Conservation (phyloP, 1,139 yeast genomes). For the Blastobotrys proliferans region DNA sequence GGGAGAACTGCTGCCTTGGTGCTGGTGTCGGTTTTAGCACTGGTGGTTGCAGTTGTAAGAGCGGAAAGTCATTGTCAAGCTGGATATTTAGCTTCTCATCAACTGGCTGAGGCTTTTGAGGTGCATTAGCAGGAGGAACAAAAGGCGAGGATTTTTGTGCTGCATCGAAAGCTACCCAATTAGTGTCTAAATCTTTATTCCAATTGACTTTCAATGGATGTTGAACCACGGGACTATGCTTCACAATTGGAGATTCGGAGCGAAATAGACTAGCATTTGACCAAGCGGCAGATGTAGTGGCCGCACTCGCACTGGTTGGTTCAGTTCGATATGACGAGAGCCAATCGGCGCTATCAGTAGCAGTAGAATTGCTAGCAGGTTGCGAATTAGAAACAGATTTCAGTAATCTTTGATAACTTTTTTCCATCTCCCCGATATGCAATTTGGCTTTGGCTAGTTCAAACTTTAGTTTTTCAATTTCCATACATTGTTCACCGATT, state of each 20-base stretch:
- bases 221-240: no score
- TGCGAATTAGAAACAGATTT: neutral
- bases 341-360: neutral
- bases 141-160: neutral
- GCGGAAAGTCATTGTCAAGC: no score
- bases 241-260: neutral
- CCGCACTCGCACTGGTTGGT: conserved; percentile 3
- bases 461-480: conserved; percentile 10
- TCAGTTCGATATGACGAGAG: conserved; percentile 3
- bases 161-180: neutral
- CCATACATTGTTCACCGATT: conserved; percentile 12
- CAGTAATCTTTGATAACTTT: conserved; percentile 1
- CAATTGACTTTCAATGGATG: no score
- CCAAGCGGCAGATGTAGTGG: neutral
- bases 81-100: no score
- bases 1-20: no score
- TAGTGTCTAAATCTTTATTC: no score
- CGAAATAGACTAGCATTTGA: neutral
- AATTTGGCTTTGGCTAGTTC: conserved; percentile 8
- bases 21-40: no score
- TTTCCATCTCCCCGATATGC: conserved; percentile 5
- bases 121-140: no score
- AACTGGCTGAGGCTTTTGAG: no score
- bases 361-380: neutral
- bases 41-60: no score